Evolutionary conservation across 139 green algal genomes (phyloP), one percentile per base, ranked within the genome.

Genomic region (Dunaliella primolecta): DNA sequence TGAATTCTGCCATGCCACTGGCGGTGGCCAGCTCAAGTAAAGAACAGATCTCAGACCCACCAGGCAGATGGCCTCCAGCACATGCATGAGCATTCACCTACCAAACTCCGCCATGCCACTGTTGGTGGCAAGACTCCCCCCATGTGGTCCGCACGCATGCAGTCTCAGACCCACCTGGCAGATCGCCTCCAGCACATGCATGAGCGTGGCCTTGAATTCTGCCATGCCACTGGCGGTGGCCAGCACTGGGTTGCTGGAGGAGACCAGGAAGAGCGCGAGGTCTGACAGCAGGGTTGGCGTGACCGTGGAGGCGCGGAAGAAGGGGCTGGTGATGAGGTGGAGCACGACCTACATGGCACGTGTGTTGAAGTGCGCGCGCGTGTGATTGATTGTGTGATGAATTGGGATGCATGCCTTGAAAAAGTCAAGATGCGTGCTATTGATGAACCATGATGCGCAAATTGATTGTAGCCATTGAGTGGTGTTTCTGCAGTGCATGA

Each of bases 121-220:
- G n/a, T n/a, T n/a, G n/a, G n/a, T n/a, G n/a, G n/a, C n/a, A n/a
- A n/a, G n/a, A n/a, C n/a, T n/a, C n/a, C n/a, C n/a, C n/a, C n/a
- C n/a, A n/a, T n/a, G n/a, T n/a, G n/a, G n/a, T n/a, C n/a, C n/a
- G n/a, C n/a, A n/a, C n/a, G n/a, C n/a, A n/a, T n/a, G n/a, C n/a
- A n/a, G n/a, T n/a, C n/a, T n/a, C n/a, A n/a, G n/a, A 37, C 57
- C 21, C 7, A 90, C 87, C 77, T 90, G 87, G 78, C 89, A 92
- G 30, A 97, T 78, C 3, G 90, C 91, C 85, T 98, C 95, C 23
- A 97, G 78, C 56, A 94, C 87, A 30, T 91, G 85, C 85, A 96
- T 87, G n/a, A 97, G 74, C 23, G 88, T 91, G 25, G 75, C 81
- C 64, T 91, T 93, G 80, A 95, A 94, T 78, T 97, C 91, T 0